Evolutionary conservation across 192 early-diverging fungal species (phyloP).

Genomic region (Umbelopsis ramanniana): DNA sequence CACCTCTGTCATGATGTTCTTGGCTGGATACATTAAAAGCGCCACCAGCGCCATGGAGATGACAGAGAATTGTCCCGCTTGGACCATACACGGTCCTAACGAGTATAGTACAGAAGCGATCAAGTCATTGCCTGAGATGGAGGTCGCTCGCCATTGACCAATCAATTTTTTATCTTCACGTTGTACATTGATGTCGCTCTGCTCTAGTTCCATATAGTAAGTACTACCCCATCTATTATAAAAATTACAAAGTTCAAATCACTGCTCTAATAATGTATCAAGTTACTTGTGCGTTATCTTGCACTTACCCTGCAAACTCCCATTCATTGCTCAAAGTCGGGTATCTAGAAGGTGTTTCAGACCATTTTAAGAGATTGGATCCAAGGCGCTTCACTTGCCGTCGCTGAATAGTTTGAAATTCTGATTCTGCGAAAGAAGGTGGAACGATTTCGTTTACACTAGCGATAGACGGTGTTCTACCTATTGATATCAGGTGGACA

Average conservation of each 20-base stretch:
- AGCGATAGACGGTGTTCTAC: background rate
- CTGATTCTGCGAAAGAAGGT: constrained; percentile 48
- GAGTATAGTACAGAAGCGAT: constrained; percentile 60
- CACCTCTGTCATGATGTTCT: constrained; percentile 58
- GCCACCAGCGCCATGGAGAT: constrained; percentile 56
- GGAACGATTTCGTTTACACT: constrained; percentile 5
- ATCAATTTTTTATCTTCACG: constrained; percentile 30
- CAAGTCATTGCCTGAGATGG: constrained; percentile 59
- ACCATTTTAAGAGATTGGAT: constrained; percentile 31
- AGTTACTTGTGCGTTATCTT: background rate
- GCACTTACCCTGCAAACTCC: constrained; percentile 54
- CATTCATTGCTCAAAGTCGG: constrained; percentile 49
- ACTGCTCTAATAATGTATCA: no score
- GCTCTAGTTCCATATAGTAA: constrained; percentile 43
- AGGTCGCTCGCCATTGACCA: constrained; percentile 47
- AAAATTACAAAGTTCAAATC: no score
- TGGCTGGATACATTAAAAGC: constrained; percentile 52
- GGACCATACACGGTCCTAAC: constrained; percentile 45
- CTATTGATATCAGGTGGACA: background rate
- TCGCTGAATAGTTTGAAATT: constrained; percentile 44
- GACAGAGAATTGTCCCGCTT: constrained; percentile 58
- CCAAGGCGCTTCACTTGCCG: constrained; percentile 30
- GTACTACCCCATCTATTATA: constrained; percentile 48
- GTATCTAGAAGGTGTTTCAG: constrained; percentile 42
- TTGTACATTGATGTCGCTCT: constrained; percentile 14